These are phyloP conservation scores for Lactifluus hygrophoroides DNA, from an alignment of 768 basidiomycete genomes.

Conservation along the genomic window DNA sequence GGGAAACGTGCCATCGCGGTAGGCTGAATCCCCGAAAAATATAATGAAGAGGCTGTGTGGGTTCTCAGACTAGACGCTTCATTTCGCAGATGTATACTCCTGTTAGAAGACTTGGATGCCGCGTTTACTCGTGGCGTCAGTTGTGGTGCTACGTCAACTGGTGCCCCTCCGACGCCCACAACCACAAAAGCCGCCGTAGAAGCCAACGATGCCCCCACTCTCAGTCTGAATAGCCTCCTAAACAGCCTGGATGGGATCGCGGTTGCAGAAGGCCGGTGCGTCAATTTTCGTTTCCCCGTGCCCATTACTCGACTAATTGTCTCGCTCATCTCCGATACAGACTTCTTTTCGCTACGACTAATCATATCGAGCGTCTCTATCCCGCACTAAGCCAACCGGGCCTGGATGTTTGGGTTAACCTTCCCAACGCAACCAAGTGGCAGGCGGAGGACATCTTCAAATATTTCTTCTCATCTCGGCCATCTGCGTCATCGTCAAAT, in stretches of 20 bases:
- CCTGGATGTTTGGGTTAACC: conserved; percentile 90
- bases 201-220: conserved; percentile 74
- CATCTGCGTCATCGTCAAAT: conserved; percentile 19
- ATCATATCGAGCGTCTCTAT: conserved; percentile 90
- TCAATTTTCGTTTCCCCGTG: conserved; percentile 16
- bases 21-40: conserved; percentile 17
- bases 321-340: conserved; percentile 31
- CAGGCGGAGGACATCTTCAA: conserved; percentile 91
- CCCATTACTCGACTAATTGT: not conserved
- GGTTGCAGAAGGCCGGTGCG: conserved; percentile 78
- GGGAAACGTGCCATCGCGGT: conserved; percentile 84
- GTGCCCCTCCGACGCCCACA: conserved; percentile 44
- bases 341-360: conserved; percentile 85
- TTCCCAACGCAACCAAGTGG: conserved; percentile 86
- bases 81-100: conserved; percentile 67
- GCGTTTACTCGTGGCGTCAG: conserved; percentile 83
- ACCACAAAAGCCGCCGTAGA: conserved; percentile 33
- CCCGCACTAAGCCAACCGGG: conserved; percentile 83
- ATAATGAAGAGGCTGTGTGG: conserved; percentile 13
- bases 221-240: conserved; percentile 76
- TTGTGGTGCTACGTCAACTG: conserved; percentile 74
- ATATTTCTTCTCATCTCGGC: conserved; percentile 79
- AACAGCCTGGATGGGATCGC: conserved; percentile 85
- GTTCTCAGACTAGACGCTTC: conserved; percentile 18
- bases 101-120: conserved; percentile 90